phyloP scores from a whole-genome alignment of 1,284 basidiomycete genomes.

The Leccinum pachyderme region DNA sequence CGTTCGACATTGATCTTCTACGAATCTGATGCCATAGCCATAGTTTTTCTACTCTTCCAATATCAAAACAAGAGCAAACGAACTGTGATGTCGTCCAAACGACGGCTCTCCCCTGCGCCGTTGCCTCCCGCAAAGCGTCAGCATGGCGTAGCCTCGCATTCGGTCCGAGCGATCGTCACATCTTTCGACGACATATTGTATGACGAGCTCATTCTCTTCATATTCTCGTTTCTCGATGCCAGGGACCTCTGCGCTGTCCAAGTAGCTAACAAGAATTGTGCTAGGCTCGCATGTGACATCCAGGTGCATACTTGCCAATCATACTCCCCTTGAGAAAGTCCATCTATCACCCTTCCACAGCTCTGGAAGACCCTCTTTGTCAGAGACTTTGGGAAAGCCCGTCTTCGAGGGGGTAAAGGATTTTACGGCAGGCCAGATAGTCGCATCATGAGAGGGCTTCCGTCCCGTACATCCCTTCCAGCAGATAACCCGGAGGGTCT shows the following conservation, averaged over 20 bases:
- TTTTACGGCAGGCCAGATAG: slow-evolving; percentile 55
- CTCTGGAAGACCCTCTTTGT: slow-evolving; percentile 61
- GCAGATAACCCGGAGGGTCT: slow-evolving; percentile 31
- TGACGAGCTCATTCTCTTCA: slow-evolving; percentile 70
- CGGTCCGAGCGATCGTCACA: slow-evolving; percentile 11
- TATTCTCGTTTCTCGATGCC: slow-evolving; percentile 69
- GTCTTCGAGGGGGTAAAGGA: slow-evolving; percentile 65
- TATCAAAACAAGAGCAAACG: no score
- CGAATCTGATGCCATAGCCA: no score
- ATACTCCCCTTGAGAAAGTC: slow-evolving; percentile 5
- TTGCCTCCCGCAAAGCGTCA: slow-evolving; percentile 60
- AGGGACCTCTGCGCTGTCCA: slow-evolving; percentile 65
- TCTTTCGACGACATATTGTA: slow-evolving; percentile 61
- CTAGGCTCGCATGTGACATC: slow-evolving; percentile 57
- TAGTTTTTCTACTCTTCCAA: no score
- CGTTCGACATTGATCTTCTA: no score
- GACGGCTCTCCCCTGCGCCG: slow-evolving; percentile 44
- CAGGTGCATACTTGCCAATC: slow-evolving; percentile 41
- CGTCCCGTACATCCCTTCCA: slow-evolving; percentile 43
- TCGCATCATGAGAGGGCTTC: slow-evolving; percentile 57
- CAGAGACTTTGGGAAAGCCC: slow-evolving; percentile 57
- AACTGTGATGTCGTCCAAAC: slow-evolving; percentile 48
- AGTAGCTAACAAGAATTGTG: slow-evolving; percentile 63
- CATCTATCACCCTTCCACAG: slow-evolving; percentile 32
- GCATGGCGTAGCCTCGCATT: slow-evolving; percentile 31